Evolutionary conservation across 176 grass and related monocot species (phyloP).

Genomic region (Hyparrhenia diplandra): DNA sequence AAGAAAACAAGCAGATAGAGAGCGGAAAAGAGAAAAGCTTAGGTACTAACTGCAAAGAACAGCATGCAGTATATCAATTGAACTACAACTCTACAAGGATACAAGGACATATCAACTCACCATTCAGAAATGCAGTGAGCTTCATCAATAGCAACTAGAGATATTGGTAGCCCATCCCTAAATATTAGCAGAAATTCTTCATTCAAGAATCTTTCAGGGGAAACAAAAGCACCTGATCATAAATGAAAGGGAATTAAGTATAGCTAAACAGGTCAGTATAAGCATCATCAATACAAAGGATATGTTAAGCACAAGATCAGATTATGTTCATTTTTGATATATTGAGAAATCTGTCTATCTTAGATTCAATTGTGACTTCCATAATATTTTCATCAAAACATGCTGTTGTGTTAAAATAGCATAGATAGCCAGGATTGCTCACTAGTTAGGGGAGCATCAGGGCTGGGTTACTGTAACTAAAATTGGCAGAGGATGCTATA

Average conservation of each 20-base stretch:
- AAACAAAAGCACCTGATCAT: constrained; percentile 87
- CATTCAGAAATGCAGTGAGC: constrained; percentile 99
- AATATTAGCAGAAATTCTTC: constrained; percentile 79
- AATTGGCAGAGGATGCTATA: not conserved
- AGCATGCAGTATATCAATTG: not conserved
- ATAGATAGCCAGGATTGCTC: not conserved
- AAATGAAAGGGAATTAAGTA: constrained; percentile 25
- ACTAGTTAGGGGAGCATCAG: constrained; percentile 6
- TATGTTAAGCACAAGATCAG: not conserved
- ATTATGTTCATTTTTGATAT: constrained; percentile 9
- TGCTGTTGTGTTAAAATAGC: not conserved
- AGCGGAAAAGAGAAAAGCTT: not conserved
- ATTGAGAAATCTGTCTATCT: not conserved
- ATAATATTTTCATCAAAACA: not conserved
- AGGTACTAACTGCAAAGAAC: not conserved
- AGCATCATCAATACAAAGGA: not conserved
- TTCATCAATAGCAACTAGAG: constrained; percentile 95
- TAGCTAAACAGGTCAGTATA: not conserved
- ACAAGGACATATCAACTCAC: constrained; percentile 51
- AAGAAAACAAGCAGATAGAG: not conserved
- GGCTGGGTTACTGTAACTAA: not conserved
- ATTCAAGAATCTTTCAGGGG: constrained; percentile 96
- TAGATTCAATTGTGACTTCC: not conserved
- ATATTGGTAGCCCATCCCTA: constrained; percentile 60
- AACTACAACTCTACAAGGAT: too few relatives aligned